Percentiles rank a stretch among this genome's conserved stretches.
Evolutionary conservation across 768 basidiomycete genomes (phyloP).

Genomic region (Calvatia gigantea): DNA sequence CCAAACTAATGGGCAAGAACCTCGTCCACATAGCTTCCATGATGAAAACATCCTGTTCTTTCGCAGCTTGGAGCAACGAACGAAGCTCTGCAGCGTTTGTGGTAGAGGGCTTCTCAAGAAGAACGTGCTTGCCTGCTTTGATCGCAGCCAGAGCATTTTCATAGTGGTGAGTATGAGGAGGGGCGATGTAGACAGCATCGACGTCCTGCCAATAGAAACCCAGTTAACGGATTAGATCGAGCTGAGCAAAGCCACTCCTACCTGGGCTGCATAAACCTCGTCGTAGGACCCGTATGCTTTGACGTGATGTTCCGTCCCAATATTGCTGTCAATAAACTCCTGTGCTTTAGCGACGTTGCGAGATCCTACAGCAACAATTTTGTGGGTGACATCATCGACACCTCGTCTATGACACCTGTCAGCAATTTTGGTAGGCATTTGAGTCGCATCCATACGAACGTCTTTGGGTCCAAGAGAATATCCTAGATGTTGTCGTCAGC

Average conservation of each 20-base stretch:
- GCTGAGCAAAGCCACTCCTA: slow-evolving; percentile 25
- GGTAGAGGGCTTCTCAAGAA: slow-evolving; percentile 89
- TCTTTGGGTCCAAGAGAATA: slow-evolving; percentile 68
- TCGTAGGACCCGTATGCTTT: slow-evolving; percentile 74
- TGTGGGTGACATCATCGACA: slow-evolving; percentile 64
- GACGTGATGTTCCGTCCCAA: slow-evolving; percentile 46
- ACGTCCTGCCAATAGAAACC: slow-evolving; percentile 46
- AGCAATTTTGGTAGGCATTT: not conserved
- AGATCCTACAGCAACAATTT: slow-evolving; percentile 74
- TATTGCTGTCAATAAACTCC: slow-evolving; percentile 57
- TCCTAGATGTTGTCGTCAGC: slow-evolving; percentile 46
- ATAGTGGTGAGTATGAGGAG: slow-evolving; percentile 85
- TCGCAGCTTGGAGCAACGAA: slow-evolving; percentile 70
- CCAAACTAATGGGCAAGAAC: slow-evolving; percentile 67
- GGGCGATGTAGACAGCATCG: slow-evolving; percentile 70
- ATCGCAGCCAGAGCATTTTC: slow-evolving; percentile 72
- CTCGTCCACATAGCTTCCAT: slow-evolving; percentile 94
- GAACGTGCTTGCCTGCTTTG: slow-evolving; percentile 76
- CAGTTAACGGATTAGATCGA: not conserved
- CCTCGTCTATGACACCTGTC: slow-evolving; percentile 43
- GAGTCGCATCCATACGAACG: slow-evolving; percentile 28
- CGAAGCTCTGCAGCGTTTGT: slow-evolving; percentile 71
- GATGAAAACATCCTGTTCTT: slow-evolving; percentile 77
- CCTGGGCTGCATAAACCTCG: slow-evolving; percentile 69
- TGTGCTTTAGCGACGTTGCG: slow-evolving; percentile 65